Base-by-base conservation (phyloP, 305 asterid genomes). In the Fraxinus xanthoxyloides region DNA sequence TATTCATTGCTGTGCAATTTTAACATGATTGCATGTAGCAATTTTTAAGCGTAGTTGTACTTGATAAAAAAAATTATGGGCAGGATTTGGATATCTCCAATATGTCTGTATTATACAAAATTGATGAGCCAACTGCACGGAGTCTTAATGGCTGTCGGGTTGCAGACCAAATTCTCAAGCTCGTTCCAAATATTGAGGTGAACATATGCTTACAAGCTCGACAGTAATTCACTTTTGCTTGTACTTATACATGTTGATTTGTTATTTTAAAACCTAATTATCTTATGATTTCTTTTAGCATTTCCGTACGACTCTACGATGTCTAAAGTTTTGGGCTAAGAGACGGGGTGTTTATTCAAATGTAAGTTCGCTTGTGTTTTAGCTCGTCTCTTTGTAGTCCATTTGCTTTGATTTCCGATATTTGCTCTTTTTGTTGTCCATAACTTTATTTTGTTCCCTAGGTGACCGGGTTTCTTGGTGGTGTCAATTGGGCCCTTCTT, bases 381-480 rank as follows among this genome's bases (percentile, higher is more conserved):
- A 65, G 73, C 73, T 65, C 5, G 5, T 24, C 73, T 61, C 31
- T 69, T 13, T 69, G 7, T 51, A 51, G 75, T 69, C 40, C 75
- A 21, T 65, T 65, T 65, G 19, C 75, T 28, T 10, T 51, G 70
- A 15, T 24, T 65, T 65, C 17, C 6, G 35, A 24, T 28, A 21
- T 26, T 26, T 65, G 19, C 75, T 28, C 23, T 51, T 51, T 69
- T 28, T 69, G 75, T 15, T 30, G 40, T 30, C 36, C 38, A 63
- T 61, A 28, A 65, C 17, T 4, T 51, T 36, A 8, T 70, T 43
- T 36, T 84, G 36, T 79, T 46, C 86, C 63, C 82, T 81, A 96
- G 99, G 98, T 97, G 72, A 97, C 97, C 78, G 99, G 99, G 67
- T 97, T 94, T 92, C 99, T 97, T 59, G 98, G 99, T 69, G 99